Percentiles rank a stretch among this genome's conserved stretches.
Evolutionary conservation across 2,329 filamentous ascomycete genomes (phyloP).

Genomic region (Ceratocystis colombiana): DNA sequence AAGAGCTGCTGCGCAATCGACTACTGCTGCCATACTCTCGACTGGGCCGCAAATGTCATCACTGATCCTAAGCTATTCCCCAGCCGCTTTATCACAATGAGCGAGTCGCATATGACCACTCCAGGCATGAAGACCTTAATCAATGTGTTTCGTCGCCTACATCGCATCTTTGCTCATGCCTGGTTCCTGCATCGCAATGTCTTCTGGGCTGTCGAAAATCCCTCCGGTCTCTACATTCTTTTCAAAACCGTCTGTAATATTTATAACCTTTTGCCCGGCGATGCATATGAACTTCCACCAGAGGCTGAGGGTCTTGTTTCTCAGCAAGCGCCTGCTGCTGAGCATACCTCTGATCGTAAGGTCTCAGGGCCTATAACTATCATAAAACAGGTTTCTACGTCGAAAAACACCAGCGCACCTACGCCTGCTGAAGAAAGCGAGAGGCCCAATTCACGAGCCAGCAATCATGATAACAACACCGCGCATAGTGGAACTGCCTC

Average conservation of each 20-base stretch:
- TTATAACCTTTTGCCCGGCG: constrained; percentile 78
- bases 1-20: constrained; percentile 98
- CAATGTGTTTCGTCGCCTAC: constrained; percentile 88
- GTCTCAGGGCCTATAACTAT: constrained; percentile 29
- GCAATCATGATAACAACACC: constrained; percentile 42
- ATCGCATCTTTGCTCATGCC: constrained; percentile 94
- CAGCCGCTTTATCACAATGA: constrained; percentile 57
- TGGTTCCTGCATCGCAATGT: constrained; percentile 96
- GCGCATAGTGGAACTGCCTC: neutral
- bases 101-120: constrained; percentile 49
- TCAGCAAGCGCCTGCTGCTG: constrained; percentile 4
- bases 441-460: constrained; percentile 48
- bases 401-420: neutral
- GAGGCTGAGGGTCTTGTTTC: constrained; percentile 77
- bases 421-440: constrained; percentile 18
- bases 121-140: constrained; percentile 71
- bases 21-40: constrained; percentile 96
- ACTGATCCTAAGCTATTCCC: constrained; percentile 94
- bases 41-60: constrained; percentile 92
- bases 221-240: constrained; percentile 87
- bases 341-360: constrained; percentile 30
- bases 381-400: constrained; percentile 18
- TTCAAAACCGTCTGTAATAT: constrained; percentile 96
- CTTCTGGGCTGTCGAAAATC: constrained; percentile 86
- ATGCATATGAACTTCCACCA: constrained; percentile 90